phyloP scores from a whole-genome alignment of 257 asterid species.

The Ehretia macrophylla region DNA sequence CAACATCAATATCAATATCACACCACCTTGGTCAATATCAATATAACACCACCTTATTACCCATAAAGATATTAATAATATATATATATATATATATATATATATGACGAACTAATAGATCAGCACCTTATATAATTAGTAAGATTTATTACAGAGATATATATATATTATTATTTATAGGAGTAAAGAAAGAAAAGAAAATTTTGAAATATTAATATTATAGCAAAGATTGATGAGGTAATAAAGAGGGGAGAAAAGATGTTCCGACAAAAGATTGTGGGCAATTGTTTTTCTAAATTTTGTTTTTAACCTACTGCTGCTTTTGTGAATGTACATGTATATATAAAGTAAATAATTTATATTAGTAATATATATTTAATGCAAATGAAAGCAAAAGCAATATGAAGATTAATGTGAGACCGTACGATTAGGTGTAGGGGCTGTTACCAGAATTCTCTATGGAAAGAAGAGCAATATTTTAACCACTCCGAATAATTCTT shows the following conservation, averaged over 20 bases:
- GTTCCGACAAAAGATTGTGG: conserved; percentile 15
- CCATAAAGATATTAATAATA: no score
- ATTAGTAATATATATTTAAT: neutral
- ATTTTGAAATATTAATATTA: no score
- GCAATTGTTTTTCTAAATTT: conserved; percentile 5
- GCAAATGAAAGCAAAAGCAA: no score
- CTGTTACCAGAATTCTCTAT: no score
- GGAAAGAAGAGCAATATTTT: no score
- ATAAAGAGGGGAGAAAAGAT: neutral
- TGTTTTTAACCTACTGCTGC: neutral
- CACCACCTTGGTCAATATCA: neutral
- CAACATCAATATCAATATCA: neutral
- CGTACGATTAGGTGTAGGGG: neutral
- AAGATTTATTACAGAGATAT: neutral
- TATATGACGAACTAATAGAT: no score
- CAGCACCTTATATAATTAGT: no score
- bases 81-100: no score
- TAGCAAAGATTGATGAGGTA: neutral
- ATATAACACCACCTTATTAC: no score
- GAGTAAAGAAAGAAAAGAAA: no score
- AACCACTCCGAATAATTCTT: no score
- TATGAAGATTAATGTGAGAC: neutral
- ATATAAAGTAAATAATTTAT: neutral
- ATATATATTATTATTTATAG: no score
- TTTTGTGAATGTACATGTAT: neutral